Base-by-base conservation (phyloP, 2,329 filamentous ascomycete species). In the Alternaria angustiovoidea region DNA sequence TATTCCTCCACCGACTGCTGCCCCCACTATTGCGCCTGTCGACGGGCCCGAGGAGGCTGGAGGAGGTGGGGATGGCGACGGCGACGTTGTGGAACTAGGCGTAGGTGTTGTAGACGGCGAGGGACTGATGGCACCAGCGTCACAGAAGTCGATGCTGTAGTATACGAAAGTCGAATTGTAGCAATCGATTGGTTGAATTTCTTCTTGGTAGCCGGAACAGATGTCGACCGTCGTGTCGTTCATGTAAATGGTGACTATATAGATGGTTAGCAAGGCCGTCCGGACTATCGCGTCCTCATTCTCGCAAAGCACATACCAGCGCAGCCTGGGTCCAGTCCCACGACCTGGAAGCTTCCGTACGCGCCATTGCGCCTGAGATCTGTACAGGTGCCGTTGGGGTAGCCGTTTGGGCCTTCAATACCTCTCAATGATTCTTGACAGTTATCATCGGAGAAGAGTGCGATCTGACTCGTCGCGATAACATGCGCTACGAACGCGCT, bases 251-350 rank as follows among this genome's bases (percentile, higher is more conserved):
- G 57, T 60, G 20, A 60, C 57, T 60, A 12, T 6, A 20, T 8
- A 11, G 12, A 26, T 14, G 3, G 20, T 49, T 4, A 38, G 46
- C 8, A 38, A 26, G 5, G 30, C 30, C 30, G 9, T 48, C 28
- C 12, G 12, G 7, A 16, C 12, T 22, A 14, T 22, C 44, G n/a
- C 18, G 9, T 48, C 18, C n/a, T 22, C 12, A 20, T 22, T 34
- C 9, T n/a, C 20, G 8, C 20, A 14, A n/a, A 26, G 20, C 5
- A 51, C 64, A 47, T 57, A 72, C 71, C 68, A 44, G 64, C 47
- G 53, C 71, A 74, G n/a, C 69, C 70, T 8, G 55, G 49, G 48
- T 73, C 71, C 26, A 73, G 46, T 3, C 65, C 69, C 2, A 70
- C 65, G 5, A 74, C 54, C 39, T 71, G 69, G 43, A 73, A 73